Percentiles rank a stretch among this genome's conserved stretches.
These are phyloP conservation scores for Pleurotus pulmonarius DNA, from an alignment of 768 basidiomycete species.

Conservation along the genomic window DNA sequence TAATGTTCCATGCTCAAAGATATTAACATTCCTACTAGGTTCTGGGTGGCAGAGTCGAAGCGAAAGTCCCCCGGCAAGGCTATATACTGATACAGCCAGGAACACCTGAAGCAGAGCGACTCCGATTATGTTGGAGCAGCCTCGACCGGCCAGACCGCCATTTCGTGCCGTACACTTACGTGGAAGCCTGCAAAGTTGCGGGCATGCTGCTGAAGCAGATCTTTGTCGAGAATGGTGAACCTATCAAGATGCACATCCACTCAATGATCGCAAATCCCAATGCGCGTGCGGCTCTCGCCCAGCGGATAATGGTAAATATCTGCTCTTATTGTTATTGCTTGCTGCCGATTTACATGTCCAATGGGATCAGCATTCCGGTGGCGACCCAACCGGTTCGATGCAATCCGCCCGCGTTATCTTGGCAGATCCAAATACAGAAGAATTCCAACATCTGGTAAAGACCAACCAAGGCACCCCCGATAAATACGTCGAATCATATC, in stretches of 20 bases:
- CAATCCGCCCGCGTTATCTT: constrained; percentile 73
- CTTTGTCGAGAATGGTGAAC: constrained; percentile 59
- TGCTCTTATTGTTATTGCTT: neutral
- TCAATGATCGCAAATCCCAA: constrained; percentile 77
- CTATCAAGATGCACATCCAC: constrained; percentile 79
- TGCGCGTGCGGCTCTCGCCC: constrained; percentile 59
- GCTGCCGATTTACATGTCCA: neutral
- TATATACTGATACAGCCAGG: constrained; percentile 69
- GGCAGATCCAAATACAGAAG: constrained; percentile 76
- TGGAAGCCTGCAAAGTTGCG: constrained; percentile 81
- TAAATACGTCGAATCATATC: constrained; percentile 76
- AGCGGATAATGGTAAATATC: constrained; percentile 61
- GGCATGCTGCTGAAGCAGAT: constrained; percentile 74
- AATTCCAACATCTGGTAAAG: constrained; percentile 71
- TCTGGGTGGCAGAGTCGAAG: constrained; percentile 73
- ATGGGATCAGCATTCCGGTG: constrained; percentile 66
- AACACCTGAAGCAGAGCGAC: constrained; percentile 69
- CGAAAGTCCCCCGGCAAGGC: constrained; percentile 74
- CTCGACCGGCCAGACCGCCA: constrained; percentile 68
- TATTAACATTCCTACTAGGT: constrained; percentile 33
- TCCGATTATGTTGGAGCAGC: constrained; percentile 70
- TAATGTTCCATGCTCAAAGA: neutral
- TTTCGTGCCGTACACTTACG: constrained; percentile 79
- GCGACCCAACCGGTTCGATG: constrained; percentile 67
- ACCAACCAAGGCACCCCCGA: constrained; percentile 64